Conservation (phyloP, 352 stramenopile species). For the Phytophthora lateralis region DNA sequence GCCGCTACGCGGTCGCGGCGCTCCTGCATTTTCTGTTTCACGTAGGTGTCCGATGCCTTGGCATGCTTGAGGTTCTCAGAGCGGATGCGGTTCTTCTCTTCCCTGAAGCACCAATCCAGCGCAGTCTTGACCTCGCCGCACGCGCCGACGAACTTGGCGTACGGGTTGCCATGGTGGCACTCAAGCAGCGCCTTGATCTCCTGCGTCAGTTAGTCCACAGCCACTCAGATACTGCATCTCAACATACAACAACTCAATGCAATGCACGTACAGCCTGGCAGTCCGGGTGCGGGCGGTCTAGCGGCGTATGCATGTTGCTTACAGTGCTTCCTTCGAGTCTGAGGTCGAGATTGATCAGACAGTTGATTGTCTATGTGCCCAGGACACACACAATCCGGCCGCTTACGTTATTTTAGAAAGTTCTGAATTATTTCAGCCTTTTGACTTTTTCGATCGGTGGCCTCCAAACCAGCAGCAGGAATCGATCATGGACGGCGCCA, state of each 20-base stretch:
- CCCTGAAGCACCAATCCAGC: constrained; percentile 80
- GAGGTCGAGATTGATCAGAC: constrained; percentile 26
- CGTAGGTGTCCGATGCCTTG: constrained; percentile 68
- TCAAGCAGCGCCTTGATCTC: constrained; percentile 69
- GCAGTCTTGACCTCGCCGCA: constrained; percentile 77
- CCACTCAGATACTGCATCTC: constrained; percentile 2
- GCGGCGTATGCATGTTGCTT: constrained; percentile 70
- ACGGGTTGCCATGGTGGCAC: constrained; percentile 80
- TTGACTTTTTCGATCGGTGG: constrained; percentile 2
- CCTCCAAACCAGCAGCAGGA: constrained; percentile 5
- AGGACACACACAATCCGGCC: neutral
- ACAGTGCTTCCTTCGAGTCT: constrained; percentile 1
- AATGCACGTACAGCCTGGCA: constrained; percentile 68
- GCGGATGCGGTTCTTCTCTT: constrained; percentile 69
- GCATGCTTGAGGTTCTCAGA: constrained; percentile 69
- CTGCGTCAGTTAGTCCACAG: constrained; percentile 31
- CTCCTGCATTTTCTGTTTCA: constrained; percentile 82
- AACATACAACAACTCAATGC: neutral
- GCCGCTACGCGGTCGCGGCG: constrained; percentile 51
- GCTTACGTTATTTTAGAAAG: constrained; percentile 9
- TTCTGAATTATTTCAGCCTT: neutral
- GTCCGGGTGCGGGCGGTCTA: constrained; percentile 81
- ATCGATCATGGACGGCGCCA: constrained; percentile 73
- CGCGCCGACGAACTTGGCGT: constrained; percentile 77
- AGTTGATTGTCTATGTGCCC: neutral